Base-by-base conservation (phyloP, 1,284 basidiomycete genomes). In the Ceratobasidium sp. region DNA sequence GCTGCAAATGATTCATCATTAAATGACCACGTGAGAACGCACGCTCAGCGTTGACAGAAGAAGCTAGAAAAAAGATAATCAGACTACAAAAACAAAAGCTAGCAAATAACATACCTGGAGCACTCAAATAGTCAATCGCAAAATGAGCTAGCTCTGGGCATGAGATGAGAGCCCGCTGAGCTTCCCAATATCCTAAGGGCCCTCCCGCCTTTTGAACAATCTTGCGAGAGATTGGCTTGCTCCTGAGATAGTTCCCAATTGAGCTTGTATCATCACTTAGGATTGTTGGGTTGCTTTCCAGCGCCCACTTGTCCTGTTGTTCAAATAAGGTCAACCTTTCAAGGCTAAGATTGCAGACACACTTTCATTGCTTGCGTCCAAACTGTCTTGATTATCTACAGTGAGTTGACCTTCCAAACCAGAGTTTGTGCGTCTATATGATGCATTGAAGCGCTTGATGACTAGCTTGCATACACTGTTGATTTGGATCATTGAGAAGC, bases 1-100 rank as follows among this genome's bases (percentile, higher is more conserved):
- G 39, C 39, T 64, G 61, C 42, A 64, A 23, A 28, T 64, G 61
- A 33, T 64, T 64, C 3, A 23, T 64, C 15, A 42, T 64, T 6
- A 64, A 20, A 5, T 39, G 13, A 5, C 61, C 61, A 42, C 61
- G 20, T 39, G 39, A 64, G 18, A 64, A 64, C 42, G 61, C 61
- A 20, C 61, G 39, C 39, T 64, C 61, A 7, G 61, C 61, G 20
- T 42, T 39, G n/a, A 64, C 61, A 46, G 61, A 64, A n/a, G 61
- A 64, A 18, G 61, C 61, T 42, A 42, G 5, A 7, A 44, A n/a
- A 55, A 55, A 33, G 15, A 39, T 5, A 4, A 18, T 20, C 4
- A 7, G 5, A 10, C 4, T 10, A 20, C 20, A 55, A 20, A 23
- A 23, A 5, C 20, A 26, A 26, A 26, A 4, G 5, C 13, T 42